Evolutionary conservation across 2,329 filamentous ascomycete genomes (phyloP).

Genomic region (Ophiocordyceps camponoti-saundersi): DNA sequence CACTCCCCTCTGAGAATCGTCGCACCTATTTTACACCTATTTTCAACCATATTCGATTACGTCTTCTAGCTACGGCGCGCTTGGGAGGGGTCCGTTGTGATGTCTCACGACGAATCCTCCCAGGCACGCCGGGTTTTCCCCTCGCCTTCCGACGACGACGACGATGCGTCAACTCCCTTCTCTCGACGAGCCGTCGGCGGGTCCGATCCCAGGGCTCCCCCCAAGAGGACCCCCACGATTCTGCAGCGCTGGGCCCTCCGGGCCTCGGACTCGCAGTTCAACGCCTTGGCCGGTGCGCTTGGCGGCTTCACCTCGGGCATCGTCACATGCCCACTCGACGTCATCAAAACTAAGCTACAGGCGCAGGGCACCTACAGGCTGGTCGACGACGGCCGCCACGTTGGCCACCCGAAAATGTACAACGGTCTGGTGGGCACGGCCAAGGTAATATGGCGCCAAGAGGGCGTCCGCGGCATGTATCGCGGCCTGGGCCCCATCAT

Average conservation of each 20-base stretch:
- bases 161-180: conserved; percentile 20
- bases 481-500: conserved; percentile 88
- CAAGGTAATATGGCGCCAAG: conserved; percentile 68
- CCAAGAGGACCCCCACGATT: conserved; percentile 17
- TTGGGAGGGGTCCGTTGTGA: conserved; percentile 14
- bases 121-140: conserved; percentile 11
- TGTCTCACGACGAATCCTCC: conserved; percentile 33
- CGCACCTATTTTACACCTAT: not conserved
- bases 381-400: conserved; percentile 29
- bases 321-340: conserved; percentile 91
- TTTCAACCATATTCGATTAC: not conserved
- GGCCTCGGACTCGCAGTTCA: conserved; percentile 49
- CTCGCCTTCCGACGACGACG: conserved; percentile 13
- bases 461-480: conserved; percentile 82
- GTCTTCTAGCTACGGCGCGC: not conserved
- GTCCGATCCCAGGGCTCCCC: conserved; percentile 12
- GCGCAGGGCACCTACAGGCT: conserved; percentile 71
- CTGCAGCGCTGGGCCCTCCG: conserved; percentile 38
- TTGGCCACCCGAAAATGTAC: conserved; percentile 47
- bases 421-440: conserved; percentile 78
- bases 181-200: conserved; percentile 11
- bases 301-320: conserved; percentile 88
- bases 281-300: conserved; percentile 71
- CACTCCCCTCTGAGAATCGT: conserved; percentile 1
- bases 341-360: conserved; percentile 97